Evolutionary conservation across 345 rosid genomes (phyloP), one percentile per base, ranked within the genome.

Genomic region (Diplotaxis tenuifolia): DNA sequence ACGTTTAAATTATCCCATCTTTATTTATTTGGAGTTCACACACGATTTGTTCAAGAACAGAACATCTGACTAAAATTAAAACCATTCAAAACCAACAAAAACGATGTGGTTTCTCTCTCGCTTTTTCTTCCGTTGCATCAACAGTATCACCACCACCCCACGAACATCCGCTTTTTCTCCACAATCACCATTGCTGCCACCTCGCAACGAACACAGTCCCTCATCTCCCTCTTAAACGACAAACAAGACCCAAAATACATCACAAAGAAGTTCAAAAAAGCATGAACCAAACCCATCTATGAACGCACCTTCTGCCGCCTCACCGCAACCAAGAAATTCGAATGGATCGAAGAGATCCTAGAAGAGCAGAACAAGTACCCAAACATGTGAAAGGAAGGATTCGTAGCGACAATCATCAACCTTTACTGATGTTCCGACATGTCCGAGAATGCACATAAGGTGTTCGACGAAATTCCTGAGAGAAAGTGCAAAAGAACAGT

Each of bases 181-280:
- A 68, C 84, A 47, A 12, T 67, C 45, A 23, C 38, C 20, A 53
- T 34, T 18, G 65, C 32, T 0, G 71, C 38, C 19, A 19, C 60
- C 57, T 14, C 84, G 31, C 12, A n/a, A 2, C 53, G 31, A 7
- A 67, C 9, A 54, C 79, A 69, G 15, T 75, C 89, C 14, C 63
- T 75, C 22, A 45, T 73, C 57, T 20, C 4, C 2, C 70, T 65
- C 32, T 52, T 90, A 14, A 81, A 83, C 72, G 79, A 60, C 12
- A 95, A 91, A 61, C 87, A 85, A n/a, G 71, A 83, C 74, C 85
- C 87, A 45, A 76, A 84, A 68, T 71, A 75, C 34, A 79, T 87
- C 40, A 90, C 81, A 16, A 82, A 87, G 69, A 84, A 86, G 68
- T 91, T 91, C 85, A 91, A 88, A 57, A 73, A 66, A 23, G 72